Base-by-base conservation (phyloP, 306 rosid species). In the Prosopis cineraria region DNA sequence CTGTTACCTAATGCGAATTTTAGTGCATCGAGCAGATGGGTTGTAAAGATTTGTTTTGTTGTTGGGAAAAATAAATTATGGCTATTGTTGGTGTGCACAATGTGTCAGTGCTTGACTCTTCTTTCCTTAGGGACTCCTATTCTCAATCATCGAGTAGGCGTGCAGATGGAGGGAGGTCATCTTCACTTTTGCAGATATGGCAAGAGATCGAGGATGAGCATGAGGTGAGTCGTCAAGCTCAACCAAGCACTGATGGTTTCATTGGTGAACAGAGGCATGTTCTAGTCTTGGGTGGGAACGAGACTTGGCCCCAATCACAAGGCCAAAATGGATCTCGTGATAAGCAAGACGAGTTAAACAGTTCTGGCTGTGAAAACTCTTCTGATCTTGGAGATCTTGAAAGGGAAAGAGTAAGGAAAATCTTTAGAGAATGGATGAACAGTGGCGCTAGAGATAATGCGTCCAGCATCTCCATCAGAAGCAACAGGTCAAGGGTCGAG, bases 371-470 rank as follows among this genome's bases (percentile, higher is more conserved):
- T 72, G 98, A 87, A 73, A 85, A 83, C 74, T 87, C 91, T 36
- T 75, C 91, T 84, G 94, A 85, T 70, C 79, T 91, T 31, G 97
- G 97, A 69, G 96, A 89, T 79, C 89, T 87, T 84, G 97, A 93
- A 73, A 88, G 99, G 91, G 99, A 66, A 76, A 89, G 99, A 86
- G 99, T 95, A 73, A 89, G 99, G 70, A 89, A 89, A 84, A 85
- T 90, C 78, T 95, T 95, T 58, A 89, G 88, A 83, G 99, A 90
- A 81, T 95, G 99, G 98, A 95, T 85, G 91, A 85, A 79, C 40
- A 89, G 82, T 80, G 91, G 97, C 58, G 90, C 70, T 44, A 78
- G 86, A 82, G 98, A 89, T 55, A 81, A 81, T 60, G 77, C 84
- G 19, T 78, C 97, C 10, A 84, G 78, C 81, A 78, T 76, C 77